These are phyloP conservation scores for Pichia sp. DNA, from an alignment of 1,139 yeast genomes.

Conservation along the genomic window DNA sequence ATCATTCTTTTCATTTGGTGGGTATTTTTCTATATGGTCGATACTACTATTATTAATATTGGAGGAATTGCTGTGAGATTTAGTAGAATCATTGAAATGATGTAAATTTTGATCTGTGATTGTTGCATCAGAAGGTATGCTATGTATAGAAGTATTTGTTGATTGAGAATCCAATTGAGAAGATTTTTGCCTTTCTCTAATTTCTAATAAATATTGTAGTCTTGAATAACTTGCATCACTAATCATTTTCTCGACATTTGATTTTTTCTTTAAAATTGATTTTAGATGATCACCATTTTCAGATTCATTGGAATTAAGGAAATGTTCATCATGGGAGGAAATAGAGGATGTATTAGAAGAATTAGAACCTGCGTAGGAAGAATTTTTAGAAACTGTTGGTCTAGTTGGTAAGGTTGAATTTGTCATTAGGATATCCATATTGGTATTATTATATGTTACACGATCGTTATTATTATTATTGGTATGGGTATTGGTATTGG, in stretches of 20 bases:
- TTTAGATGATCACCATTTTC: constrained; percentile 30
- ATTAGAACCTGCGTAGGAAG: background rate
- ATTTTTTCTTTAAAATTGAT: constrained; percentile 48
- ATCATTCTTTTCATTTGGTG: too few species aligned
- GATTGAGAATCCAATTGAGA: constrained; percentile 8
- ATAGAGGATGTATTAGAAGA: background rate
- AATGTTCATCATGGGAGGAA: background rate
- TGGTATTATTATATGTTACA: background rate
- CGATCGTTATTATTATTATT: background rate
- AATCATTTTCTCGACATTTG: constrained; percentile 48
- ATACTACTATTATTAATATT: background rate
- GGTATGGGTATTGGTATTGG: background rate
- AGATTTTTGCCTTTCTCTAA: constrained; percentile 22
- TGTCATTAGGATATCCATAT: background rate
- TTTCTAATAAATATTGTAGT: constrained; percentile 33
- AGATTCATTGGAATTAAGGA: background rate
- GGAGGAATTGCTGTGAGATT: background rate
- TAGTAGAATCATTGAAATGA: background rate
- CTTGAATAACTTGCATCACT: constrained; percentile 45
- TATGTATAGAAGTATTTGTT: constrained; percentile 22
- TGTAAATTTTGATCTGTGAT: background rate
- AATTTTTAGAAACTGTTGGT: constrained; percentile 1
- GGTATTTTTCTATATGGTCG: too few species aligned
- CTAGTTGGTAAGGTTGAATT: constrained; percentile 1
- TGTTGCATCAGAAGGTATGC: constrained; percentile 9